Percentiles rank a stretch among this genome's conserved stretches.
phyloP scores from a whole-genome alignment of 805 yeast genomes.

The Saccharomycopsis sp. region DNA sequence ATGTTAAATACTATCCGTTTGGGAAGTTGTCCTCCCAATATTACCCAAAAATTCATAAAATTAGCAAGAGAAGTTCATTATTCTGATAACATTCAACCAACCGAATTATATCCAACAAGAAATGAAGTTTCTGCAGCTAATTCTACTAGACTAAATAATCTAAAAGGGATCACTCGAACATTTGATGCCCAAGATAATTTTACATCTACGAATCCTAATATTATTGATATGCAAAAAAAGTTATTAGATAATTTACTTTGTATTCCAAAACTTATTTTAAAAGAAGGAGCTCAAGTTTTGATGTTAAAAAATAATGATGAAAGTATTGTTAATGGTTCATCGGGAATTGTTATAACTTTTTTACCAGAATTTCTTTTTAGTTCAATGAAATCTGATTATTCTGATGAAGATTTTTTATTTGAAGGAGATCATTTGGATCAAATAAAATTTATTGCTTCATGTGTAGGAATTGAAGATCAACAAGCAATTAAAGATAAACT shows the following conservation, averaged over 20 bases:
- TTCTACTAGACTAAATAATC: conserved; percentile 32
- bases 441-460: conserved; percentile 23
- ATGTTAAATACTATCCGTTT: conserved; percentile 74
- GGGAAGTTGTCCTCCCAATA: conserved; percentile 47
- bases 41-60: conserved; percentile 36
- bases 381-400: not conserved
- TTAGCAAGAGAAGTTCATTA: conserved; percentile 50
- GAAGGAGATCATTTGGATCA: too few species aligned
- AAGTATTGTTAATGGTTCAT: conserved; percentile 77
- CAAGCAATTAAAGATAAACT: not conserved
- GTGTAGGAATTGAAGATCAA: conserved; percentile 21
- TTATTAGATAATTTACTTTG: conserved; percentile 60
- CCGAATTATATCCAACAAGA: conserved; percentile 83
- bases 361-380: conserved; percentile 22
- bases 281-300: conserved; percentile 92
- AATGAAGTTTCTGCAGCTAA: conserved; percentile 78
- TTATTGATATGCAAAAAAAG: conserved; percentile 21
- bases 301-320: conserved; percentile 74
- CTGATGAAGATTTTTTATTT: not conserved
- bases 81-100: conserved; percentile 74
- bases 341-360: conserved; percentile 56
- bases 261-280: conserved; percentile 48
- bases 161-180: conserved; percentile 36
- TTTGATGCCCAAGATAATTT: conserved; percentile 40
- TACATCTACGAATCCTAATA: conserved; percentile 19